Evolutionary conservation across 2,329 filamentous ascomycete species (phyloP).

Genomic region (Rosellinia necatrix): DNA sequence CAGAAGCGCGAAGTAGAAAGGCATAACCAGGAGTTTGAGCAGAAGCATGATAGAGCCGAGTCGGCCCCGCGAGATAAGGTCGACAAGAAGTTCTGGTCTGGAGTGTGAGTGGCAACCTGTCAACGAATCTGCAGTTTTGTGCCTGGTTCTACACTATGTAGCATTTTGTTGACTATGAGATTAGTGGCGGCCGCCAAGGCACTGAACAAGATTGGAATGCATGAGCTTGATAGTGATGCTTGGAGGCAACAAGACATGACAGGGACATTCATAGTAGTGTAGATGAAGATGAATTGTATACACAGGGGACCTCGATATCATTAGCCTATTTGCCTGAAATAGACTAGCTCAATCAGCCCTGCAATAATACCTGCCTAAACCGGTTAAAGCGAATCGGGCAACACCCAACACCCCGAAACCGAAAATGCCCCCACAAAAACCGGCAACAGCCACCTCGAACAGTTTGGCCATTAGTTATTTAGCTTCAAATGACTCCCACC

Average conservation of each 20-base stretch:
- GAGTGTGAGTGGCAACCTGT: slow-evolving; percentile 42
- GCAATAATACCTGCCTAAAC: too few species aligned
- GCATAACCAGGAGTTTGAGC: slow-evolving; percentile 63
- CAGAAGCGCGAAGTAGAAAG: slow-evolving; percentile 61
- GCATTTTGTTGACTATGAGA: slow-evolving; percentile 22
- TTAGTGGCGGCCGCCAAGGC: slow-evolving; percentile 27
- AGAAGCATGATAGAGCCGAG: slow-evolving; percentile 54
- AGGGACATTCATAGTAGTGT: too few species aligned
- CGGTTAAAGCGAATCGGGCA: too few species aligned
- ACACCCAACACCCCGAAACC: too few species aligned
- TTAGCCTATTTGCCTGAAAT: too few species aligned
- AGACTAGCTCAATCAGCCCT: too few species aligned
- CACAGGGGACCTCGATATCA: not conserved
- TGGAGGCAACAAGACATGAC: too few species aligned
- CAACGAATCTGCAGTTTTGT: slow-evolving; percentile 3
- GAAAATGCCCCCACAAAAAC: too few species aligned
- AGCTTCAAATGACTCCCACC: too few species aligned
- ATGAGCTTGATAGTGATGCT: slow-evolving; percentile 14
- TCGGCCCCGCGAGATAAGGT: slow-evolving; percentile 55
- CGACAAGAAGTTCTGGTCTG: slow-evolving; percentile 59
- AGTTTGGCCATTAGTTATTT: too few species aligned
- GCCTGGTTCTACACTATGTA: not conserved
- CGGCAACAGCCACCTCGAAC: too few species aligned
- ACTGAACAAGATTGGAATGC: slow-evolving; percentile 37
- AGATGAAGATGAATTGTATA: not conserved